Evolutionary conservation across 768 basidiomycete species (phyloP).

Genomic region (Hydnum rufescens): DNA sequence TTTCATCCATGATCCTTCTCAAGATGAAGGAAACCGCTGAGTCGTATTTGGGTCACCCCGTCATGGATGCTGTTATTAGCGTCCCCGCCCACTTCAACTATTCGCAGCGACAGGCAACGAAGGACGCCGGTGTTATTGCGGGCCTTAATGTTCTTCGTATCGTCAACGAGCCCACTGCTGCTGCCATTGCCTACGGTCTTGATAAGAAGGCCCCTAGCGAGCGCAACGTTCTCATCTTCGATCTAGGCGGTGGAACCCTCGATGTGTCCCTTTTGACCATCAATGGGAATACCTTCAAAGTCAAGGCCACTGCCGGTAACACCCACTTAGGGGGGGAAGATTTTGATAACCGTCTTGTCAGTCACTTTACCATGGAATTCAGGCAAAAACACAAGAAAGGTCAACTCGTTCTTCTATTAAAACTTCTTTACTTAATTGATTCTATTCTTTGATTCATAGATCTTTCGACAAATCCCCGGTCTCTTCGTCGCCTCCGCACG

Average conservation of each 20-base stretch:
- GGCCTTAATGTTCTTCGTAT: slow-evolving; percentile 30
- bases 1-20: slow-evolving; percentile 29
- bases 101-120: slow-evolving; percentile 31
- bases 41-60: slow-evolving; percentile 28
- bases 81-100: slow-evolving; percentile 36
- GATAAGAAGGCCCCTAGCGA: slow-evolving; percentile 35
- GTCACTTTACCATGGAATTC: slow-evolving; percentile 31
- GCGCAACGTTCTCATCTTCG: slow-evolving; percentile 32
- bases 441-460: slow-evolving; percentile 13
- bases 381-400: slow-evolving; percentile 32
- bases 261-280: slow-evolving; percentile 31
- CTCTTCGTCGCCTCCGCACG: slow-evolving; percentile 26
- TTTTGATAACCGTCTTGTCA: slow-evolving; percentile 28
- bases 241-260: slow-evolving; percentile 31
- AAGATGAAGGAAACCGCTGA: slow-evolving; percentile 36
- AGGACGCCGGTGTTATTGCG: slow-evolving; percentile 30
- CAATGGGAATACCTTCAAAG: slow-evolving; percentile 31
- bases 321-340: slow-evolving; percentile 27
- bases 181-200: slow-evolving; percentile 50
- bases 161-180: slow-evolving; percentile 42
- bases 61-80: slow-evolving; percentile 29
- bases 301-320: slow-evolving; percentile 31
- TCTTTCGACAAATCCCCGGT: slow-evolving; percentile 26
- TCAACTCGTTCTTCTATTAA: slow-evolving; percentile 5
- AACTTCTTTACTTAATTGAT: too few relatives aligned